phyloP scores from a whole-genome alignment of 768 basidiomycete species.

The Panus rudis region DNA sequence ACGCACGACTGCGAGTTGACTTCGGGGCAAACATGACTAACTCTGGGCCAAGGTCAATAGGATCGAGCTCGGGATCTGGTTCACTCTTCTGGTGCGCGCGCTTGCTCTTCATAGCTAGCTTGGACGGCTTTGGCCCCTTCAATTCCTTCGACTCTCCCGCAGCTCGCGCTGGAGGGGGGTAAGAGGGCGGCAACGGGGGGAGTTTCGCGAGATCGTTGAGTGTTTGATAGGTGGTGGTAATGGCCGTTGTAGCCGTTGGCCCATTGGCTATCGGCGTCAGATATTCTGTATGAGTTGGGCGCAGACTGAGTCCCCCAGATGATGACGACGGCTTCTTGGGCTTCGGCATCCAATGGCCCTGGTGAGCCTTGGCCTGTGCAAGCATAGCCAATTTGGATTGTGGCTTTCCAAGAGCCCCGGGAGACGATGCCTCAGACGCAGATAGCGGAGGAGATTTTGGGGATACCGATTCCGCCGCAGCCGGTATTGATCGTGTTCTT shows the following conservation, averaged over 20 bases:
- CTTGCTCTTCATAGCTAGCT: slow-evolving; percentile 70
- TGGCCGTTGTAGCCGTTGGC: slow-evolving; percentile 74
- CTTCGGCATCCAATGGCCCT: slow-evolving; percentile 20
- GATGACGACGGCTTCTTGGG: slow-evolving; percentile 14
- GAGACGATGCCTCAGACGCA: neutral
- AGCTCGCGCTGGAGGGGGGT: slow-evolving; percentile 10
- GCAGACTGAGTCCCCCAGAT: slow-evolving; percentile 27
- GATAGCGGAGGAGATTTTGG: slow-evolving; percentile 1
- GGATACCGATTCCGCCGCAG: neutral
- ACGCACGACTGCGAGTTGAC: slow-evolving; percentile 54
- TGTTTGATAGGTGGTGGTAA: slow-evolving; percentile 75
- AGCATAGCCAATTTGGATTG: slow-evolving; percentile 73
- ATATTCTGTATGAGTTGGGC: slow-evolving; percentile 56
- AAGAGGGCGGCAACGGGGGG: slow-evolving; percentile 16
- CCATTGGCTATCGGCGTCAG: slow-evolving; percentile 78
- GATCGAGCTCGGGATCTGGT: slow-evolving; percentile 18
- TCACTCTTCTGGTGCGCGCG: slow-evolving; percentile 47
- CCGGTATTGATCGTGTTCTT: slow-evolving; percentile 4
- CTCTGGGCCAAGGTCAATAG: slow-evolving; percentile 20
- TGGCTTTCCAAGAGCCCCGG: slow-evolving; percentile 3
- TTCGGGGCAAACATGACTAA: slow-evolving; percentile 56
- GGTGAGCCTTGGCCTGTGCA: slow-evolving; percentile 51
- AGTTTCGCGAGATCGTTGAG: slow-evolving; percentile 47
- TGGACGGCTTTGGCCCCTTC: slow-evolving; percentile 63
- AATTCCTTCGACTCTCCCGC: slow-evolving; percentile 40